Evolutionary conservation across 2,329 filamentous ascomycete genomes (phyloP).

Genomic region (Sporothrix variecibatus): DNA sequence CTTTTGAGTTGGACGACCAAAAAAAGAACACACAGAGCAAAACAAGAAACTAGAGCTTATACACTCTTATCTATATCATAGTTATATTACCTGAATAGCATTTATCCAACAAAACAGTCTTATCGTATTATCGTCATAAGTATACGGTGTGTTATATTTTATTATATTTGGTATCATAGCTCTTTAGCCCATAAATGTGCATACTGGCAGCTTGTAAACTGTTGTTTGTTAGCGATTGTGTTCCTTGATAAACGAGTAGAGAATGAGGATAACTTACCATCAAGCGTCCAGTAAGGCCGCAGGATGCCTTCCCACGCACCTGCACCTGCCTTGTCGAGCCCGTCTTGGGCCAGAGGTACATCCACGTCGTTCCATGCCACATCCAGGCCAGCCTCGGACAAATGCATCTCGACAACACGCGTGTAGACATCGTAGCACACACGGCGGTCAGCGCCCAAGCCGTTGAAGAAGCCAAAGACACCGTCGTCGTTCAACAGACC

Average conservation of each 20-base stretch:
- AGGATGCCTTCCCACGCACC: slow-evolving; percentile 87
- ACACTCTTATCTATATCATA: not conserved
- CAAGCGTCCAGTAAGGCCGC: slow-evolving; percentile 85
- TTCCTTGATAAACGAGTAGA: not conserved
- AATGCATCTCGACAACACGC: slow-evolving; percentile 86
- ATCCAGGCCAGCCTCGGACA: slow-evolving; percentile 85
- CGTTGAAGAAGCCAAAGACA: slow-evolving; percentile 85
- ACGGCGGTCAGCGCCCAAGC: slow-evolving; percentile 85
- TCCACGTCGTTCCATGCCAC: slow-evolving; percentile 79
- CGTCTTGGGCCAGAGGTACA: slow-evolving; percentile 69
- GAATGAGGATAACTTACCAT: slow-evolving; percentile 52
- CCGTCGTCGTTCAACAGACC: slow-evolving; percentile 71
- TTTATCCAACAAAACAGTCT: not conserved
- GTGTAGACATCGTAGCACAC: slow-evolving; percentile 97
- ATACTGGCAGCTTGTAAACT: slow-evolving; percentile 73
- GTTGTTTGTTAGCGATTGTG: slow-evolving; percentile 33
- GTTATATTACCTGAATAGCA: not conserved
- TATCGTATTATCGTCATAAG: not conserved
- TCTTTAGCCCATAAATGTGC: slow-evolving; percentile 69
- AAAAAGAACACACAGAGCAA: not conserved
- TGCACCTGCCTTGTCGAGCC: slow-evolving; percentile 64
- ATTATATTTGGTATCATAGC: slow-evolving; percentile 10
- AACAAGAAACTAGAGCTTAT: not conserved
- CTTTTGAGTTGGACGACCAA: not conserved
- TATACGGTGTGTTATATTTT: not conserved